Percentiles rank a stretch among this genome's conserved stretches.
Evolutionary conservation across 2,329 filamentous ascomycete genomes (phyloP).

Genomic region (Neobulgaria alba): DNA sequence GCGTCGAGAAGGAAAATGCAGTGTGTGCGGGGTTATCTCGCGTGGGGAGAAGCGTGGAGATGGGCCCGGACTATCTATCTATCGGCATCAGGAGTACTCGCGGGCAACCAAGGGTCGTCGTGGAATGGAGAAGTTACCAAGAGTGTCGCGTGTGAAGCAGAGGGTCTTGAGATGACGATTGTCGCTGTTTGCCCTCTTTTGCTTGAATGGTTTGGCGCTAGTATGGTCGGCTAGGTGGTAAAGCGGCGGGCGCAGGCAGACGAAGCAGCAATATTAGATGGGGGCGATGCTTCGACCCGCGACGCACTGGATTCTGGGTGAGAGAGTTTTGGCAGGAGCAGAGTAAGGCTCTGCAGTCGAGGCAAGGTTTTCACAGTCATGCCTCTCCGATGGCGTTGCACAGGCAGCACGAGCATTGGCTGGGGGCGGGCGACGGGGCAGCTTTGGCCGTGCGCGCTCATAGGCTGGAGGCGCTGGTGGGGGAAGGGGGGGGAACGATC

Average conservation of each 20-base stretch:
- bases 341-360: not conserved
- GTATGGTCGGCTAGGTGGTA: not conserved
- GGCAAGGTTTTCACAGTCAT: constrained; percentile 5
- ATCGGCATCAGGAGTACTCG: constrained; percentile 12
- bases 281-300: too few relatives aligned
- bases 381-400: not conserved
- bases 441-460: not conserved
- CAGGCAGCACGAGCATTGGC: not conserved
- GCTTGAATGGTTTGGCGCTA: not conserved
- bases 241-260: not conserved
- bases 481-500: not conserved
- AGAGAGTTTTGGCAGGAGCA: too few relatives aligned
- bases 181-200: not conserved
- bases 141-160: constrained; percentile 14
- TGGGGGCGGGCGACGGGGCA: not conserved
- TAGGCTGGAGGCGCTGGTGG: not conserved
- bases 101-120: constrained; percentile 2
- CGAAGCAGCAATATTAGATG: too few relatives aligned
- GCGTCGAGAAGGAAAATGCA: constrained; percentile 14
- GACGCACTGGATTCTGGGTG: too few relatives aligned
- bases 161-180: constrained; percentile 8
- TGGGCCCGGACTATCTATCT: constrained; percentile 16
- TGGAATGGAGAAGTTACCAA: constrained; percentile 5
- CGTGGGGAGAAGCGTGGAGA: constrained; percentile 7
- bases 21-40: constrained; percentile 22